These are phyloP conservation scores for Hypoxylon rubiginosum DNA, from an alignment of 2,329 filamentous ascomycete species.

Conservation along the genomic window DNA sequence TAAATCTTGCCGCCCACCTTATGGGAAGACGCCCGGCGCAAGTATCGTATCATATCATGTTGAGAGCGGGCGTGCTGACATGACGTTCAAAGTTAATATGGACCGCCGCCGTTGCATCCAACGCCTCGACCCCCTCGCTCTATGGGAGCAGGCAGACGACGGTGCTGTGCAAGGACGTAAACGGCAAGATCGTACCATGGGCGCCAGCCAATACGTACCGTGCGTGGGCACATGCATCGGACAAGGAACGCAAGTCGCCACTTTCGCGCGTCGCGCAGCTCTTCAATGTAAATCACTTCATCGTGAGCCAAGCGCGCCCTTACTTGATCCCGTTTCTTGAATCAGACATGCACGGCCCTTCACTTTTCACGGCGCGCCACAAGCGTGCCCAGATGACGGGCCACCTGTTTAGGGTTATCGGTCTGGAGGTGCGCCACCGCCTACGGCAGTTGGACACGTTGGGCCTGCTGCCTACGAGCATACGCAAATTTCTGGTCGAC, in stretches of 20 bases:
- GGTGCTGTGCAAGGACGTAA: slow-evolving; percentile 83
- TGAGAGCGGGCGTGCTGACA: slow-evolving; percentile 32
- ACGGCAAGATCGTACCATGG: slow-evolving; percentile 81
- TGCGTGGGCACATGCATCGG: slow-evolving; percentile 76
- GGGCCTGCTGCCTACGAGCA: slow-evolving; percentile 75
- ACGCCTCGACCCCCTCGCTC: slow-evolving; percentile 74
- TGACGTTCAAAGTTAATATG: slow-evolving; percentile 75
- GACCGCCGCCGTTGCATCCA: slow-evolving; percentile 83
- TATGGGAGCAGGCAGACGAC: slow-evolving; percentile 73
- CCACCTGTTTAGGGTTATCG: slow-evolving; percentile 75
- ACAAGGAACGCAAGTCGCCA: slow-evolving; percentile 74
- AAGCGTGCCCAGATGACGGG: slow-evolving; percentile 69
- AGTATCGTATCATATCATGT: not conserved
- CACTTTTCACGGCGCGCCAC: slow-evolving; percentile 70
- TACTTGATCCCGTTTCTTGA: slow-evolving; percentile 89
- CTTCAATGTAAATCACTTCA: slow-evolving; percentile 96
- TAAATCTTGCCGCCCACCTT: not conserved
- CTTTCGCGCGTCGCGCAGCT: slow-evolving; percentile 82
- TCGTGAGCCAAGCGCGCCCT: slow-evolving; percentile 91
- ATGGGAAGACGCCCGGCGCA: not conserved
- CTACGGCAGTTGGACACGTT: slow-evolving; percentile 85
- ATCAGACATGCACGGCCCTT: slow-evolving; percentile 83
- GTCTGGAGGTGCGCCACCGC: slow-evolving; percentile 83
- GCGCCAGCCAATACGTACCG: slow-evolving; percentile 74
- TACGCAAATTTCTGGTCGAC: slow-evolving; percentile 84